These are phyloP conservation scores for Boechera retrofracta DNA, from an alignment of 345 rosid species.

Conservation along the genomic window DNA sequence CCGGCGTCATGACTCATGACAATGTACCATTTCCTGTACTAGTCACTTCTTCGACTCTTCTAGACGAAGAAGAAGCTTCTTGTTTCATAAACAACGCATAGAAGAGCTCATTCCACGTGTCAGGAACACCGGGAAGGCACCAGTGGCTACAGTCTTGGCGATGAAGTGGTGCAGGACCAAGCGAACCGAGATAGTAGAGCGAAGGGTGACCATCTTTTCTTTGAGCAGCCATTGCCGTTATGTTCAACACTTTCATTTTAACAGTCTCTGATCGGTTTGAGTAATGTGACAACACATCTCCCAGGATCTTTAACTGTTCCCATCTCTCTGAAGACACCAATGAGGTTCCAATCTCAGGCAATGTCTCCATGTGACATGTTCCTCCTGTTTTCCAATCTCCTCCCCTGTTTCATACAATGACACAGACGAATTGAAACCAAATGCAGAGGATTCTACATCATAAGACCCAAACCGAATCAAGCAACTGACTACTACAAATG, in stretches of 20 bases:
- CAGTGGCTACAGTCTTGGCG: constrained; percentile 92
- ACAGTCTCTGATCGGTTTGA: constrained; percentile 42
- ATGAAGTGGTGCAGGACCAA: constrained; percentile 59
- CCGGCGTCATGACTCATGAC: constrained; percentile 32
- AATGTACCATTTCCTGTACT: constrained; percentile 38
- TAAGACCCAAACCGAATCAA: not conserved
- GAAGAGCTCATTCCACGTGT: constrained; percentile 46
- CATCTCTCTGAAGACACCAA: constrained; percentile 47
- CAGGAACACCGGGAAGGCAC: constrained; percentile 83
- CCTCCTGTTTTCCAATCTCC: constrained; percentile 59
- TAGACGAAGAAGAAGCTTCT: constrained; percentile 31
- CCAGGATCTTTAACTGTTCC: constrained; percentile 44
- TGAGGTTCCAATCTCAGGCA: constrained; percentile 60
- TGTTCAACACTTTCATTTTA: constrained; percentile 59
- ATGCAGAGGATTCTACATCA: not conserved
- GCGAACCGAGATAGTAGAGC: constrained; percentile 58
- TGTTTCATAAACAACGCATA: constrained; percentile 45
- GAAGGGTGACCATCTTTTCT: constrained; percentile 86
- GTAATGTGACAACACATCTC: constrained; percentile 47
- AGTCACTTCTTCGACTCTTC: constrained; percentile 16
- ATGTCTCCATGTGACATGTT: constrained; percentile 64
- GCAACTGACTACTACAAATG: not conserved
- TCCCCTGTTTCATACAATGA: constrained; percentile 51
- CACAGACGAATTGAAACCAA: not conserved
- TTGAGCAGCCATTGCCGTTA: constrained; percentile 61